Evolutionary conservation across 2,329 filamentous ascomycete species (phyloP).

Genomic region (Clonostachys byssicola): DNA sequence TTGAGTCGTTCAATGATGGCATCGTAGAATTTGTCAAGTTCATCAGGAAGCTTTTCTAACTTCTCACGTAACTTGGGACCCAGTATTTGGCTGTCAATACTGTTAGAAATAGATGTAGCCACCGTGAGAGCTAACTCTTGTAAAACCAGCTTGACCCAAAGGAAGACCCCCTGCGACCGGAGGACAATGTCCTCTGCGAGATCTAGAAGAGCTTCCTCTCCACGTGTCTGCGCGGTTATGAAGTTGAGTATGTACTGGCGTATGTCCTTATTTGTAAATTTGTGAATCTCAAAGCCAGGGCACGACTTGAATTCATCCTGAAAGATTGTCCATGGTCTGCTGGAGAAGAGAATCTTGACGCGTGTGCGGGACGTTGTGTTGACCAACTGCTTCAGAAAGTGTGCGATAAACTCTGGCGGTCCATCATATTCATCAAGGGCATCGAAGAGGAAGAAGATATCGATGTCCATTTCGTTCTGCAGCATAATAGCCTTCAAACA

Average conservation of each 20-base stretch:
- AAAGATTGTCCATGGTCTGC: background rate
- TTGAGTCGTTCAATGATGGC: too few relatives aligned
- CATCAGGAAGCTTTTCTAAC: too few relatives aligned
- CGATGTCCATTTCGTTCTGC: background rate
- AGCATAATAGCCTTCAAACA: background rate
- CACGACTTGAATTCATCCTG: background rate
- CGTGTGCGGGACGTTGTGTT: background rate
- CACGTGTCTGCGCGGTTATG: background rate
- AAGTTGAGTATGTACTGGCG: background rate
- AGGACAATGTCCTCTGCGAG: background rate
- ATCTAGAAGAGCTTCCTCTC: background rate
- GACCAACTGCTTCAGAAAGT: background rate
- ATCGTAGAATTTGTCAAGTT: too few relatives aligned
- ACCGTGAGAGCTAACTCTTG: background rate
- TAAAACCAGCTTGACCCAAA: background rate
- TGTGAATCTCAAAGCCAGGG: background rate
- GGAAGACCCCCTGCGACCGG: background rate
- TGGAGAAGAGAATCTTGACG: background rate
- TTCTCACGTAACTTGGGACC: too few relatives aligned
- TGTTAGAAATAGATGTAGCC: too few relatives aligned
- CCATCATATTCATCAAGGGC: conserved; percentile 1
- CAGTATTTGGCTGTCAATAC: too few relatives aligned
- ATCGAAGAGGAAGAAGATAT: background rate
- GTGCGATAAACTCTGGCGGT: background rate
- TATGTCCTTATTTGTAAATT: background rate